Evolutionary conservation across 1,284 basidiomycete genomes (phyloP), one percentile per base, ranked within the genome.

Genomic region (Veloporphyrellus conicus): DNA sequence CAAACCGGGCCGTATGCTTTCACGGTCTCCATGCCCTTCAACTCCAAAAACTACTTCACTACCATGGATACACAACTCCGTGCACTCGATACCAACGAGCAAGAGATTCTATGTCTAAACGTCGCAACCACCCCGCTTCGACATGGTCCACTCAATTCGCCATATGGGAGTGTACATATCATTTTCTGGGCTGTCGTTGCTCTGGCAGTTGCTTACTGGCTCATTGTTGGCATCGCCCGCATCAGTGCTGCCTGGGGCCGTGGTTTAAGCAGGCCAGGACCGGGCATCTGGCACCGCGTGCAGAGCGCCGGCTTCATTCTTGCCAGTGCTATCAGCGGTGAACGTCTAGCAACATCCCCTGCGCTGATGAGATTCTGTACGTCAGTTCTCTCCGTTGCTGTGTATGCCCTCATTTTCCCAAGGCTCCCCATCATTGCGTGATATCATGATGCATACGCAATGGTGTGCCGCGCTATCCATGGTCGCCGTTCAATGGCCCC

Each of bases 401-500:
- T 43, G 15, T 50, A 47, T 40, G 31, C 47, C 27, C 56, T 59
- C 52, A 61, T 48, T 34, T 43, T 45, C 45, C 32, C 43, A 42
- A 92, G 92, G 88, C 53, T 97, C 95, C 0, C 94, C 95, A 1
- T 92, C 92, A 6, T 75, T 94, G 70, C 79, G 93, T 52, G 95
- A 99, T 67, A 81, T 99, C 49, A 78, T 97, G 43, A 87, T 91
- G 61, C 92, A 95, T 61, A 88, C 93, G 0, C 93, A 97, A 59
- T 98, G 87, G 84, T 88, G 86, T 63, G 78, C 87, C 22, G 79
- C 84, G 40, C 71, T 98, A 19, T 84, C 84, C 22, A 95, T 96
- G 89, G 82, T 97, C 42, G 89, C 92, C 23, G 92, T 98, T 23
- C 77, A 90, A 61, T 99, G 94, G 94, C 94, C 95, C 1, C 72